phyloP scores from a whole-genome alignment of 106 monocot species.

The Dendrobium chrysotoxum region DNA sequence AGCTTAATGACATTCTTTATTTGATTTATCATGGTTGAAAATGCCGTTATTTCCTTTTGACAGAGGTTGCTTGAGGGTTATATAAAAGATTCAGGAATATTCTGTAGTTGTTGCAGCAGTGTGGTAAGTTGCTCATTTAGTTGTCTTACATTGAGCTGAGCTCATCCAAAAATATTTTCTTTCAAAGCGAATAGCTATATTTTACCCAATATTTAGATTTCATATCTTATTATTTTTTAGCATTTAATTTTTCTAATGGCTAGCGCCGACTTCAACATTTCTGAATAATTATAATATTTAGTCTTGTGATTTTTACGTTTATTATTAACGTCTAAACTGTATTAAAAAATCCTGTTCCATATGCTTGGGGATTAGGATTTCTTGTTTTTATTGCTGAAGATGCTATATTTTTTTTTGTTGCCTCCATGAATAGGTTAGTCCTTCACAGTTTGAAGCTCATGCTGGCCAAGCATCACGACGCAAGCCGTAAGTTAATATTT shows the following conservation, averaged over 20 bases:
- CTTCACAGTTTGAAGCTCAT: slow-evolving; percentile 99
- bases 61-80: slow-evolving; percentile 89
- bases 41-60: slow-evolving; percentile 1
- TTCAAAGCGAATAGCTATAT: not conserved
- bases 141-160: not conserved
- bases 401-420: not conserved
- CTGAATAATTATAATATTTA: not conserved
- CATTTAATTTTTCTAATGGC: not conserved
- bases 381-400: not conserved
- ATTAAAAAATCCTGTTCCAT: not conserved
- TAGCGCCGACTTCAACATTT: not conserved
- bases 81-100: slow-evolving; percentile 90
- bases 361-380: not conserved
- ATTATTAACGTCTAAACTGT: not conserved
- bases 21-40: not conserved
- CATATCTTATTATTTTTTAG: not conserved
- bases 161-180: not conserved
- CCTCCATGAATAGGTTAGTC: slow-evolving; percentile 61
- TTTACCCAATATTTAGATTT: not conserved
- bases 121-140: slow-evolving; percentile 45
- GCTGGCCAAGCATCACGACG: slow-evolving; percentile 79
- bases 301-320: not conserved
- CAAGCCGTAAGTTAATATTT: slow-evolving; percentile 70
- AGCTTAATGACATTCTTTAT: not conserved
- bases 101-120: slow-evolving; percentile 69